Base-by-base conservation (phyloP, 331 rosid genomes). In the Arachis monticola region DNA sequence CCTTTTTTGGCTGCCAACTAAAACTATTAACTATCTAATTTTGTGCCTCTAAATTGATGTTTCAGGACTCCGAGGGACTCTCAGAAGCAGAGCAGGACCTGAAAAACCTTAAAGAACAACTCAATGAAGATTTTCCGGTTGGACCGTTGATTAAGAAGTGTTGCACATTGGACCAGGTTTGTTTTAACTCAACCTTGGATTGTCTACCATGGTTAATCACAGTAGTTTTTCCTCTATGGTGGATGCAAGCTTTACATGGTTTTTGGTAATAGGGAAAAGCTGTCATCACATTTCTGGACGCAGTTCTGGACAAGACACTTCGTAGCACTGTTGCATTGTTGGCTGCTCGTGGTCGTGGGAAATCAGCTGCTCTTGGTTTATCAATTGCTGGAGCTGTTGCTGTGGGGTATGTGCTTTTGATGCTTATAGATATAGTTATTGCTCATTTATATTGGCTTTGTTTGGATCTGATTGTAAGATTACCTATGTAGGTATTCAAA, bases 331-430 rank as follows among this genome's bases (percentile, higher is more conserved):
- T 86, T 74, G 97, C 97, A 51, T 79, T 88, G 83, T 84, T 94
- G 9, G 97, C 99, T 87, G 92, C 90, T 74, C 99, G 99, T 51
- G 99, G 99, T 67, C 96, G 99, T 73, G 99, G 99, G 10, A 94
- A 94, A 81, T 94, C 99, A 4, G 99, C 99, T 76, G 97, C 99
- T 52, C 93, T 92, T 69, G 99, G 99, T 82, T 87, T 94, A 77
- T 88, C 99, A 2, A 80, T 94, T 85, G 84, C 99, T 27, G 99
- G 99, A 75, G 97, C 99, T 70, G 45, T 92, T 82, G 97, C 99
- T 76, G 91, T 91, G 50, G 97, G 99, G 99, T 84, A 84, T 70
- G 14, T 62, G 74, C 55, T 72, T 68, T 57, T 27, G n/a, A 48
- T 65, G 32, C 65, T 52, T 14, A 31, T 52, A 55, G 9, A 80